phyloP scores from a whole-genome alignment of 768 basidiomycete species.

The Pisolithus tinctorius region DNA sequence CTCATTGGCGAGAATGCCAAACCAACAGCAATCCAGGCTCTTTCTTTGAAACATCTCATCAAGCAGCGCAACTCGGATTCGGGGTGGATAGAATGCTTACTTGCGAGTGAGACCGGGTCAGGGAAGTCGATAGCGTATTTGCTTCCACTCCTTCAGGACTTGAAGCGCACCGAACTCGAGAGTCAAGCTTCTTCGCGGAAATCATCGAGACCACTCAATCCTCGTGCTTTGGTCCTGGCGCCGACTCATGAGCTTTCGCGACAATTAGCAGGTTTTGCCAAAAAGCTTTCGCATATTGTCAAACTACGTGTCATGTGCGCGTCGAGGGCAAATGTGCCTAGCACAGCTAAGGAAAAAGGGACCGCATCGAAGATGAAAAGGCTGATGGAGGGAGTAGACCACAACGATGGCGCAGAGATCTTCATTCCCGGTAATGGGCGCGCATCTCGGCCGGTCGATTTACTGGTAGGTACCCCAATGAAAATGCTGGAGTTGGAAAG shows the following conservation, averaged over 20 bases:
- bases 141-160: conserved; percentile 70
- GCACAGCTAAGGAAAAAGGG: conserved; percentile 17
- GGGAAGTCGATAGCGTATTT: conserved; percentile 91
- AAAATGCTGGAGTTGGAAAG: conserved; percentile 55
- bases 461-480: conserved; percentile 60
- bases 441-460: conserved; percentile 34
- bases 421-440: conserved; percentile 18
- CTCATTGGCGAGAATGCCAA: conserved; percentile 47
- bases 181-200: conserved; percentile 1
- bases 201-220: conserved; percentile 39
- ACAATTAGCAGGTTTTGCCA: conserved; percentile 71
- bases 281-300: conserved; percentile 62
- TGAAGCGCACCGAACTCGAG: conserved; percentile 59
- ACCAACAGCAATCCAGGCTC: conserved; percentile 76
- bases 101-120: conserved; percentile 87
- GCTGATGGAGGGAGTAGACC: conserved; percentile 13
- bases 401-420: conserved; percentile 20
- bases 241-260: conserved; percentile 88
- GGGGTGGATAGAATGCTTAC: conserved; percentile 42
- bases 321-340: conserved; percentile 49
- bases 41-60: conserved; percentile 63
- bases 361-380: conserved; percentile 47
- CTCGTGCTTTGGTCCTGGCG: conserved; percentile 74
- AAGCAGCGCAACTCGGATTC: conserved; percentile 13
- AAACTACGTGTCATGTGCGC: conserved; percentile 74